phyloP scores from a whole-genome alignment of 495 filamentous ascomycete species.

The Viridothelium virens region DNA sequence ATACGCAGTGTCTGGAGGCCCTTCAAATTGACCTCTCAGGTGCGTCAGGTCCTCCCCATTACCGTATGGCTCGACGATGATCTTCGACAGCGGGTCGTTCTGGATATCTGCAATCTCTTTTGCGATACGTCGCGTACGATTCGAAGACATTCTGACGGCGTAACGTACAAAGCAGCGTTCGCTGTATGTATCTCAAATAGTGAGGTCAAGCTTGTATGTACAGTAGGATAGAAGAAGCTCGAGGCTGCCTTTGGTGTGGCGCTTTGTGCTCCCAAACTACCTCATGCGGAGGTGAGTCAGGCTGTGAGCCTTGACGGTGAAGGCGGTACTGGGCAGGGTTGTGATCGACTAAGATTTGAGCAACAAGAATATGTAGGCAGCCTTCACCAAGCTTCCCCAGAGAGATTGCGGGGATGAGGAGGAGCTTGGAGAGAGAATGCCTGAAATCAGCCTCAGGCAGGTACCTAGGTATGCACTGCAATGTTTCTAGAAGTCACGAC shows the following conservation, averaged over 20 bases:
- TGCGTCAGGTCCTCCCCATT: slow-evolving; percentile 68
- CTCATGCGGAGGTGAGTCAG: slow-evolving; percentile 10
- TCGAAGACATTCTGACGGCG: slow-evolving; percentile 56
- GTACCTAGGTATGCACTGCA: neutral
- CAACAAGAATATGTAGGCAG: neutral
- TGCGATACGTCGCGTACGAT: slow-evolving; percentile 71
- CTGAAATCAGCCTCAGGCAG: slow-evolving; percentile 4
- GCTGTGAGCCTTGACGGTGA: neutral
- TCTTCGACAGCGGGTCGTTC: slow-evolving; percentile 64
- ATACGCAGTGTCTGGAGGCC: slow-evolving; percentile 89
- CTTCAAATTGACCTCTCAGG: slow-evolving; percentile 72
- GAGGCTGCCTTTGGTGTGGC: neutral
- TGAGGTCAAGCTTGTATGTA: neutral
- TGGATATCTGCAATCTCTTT: slow-evolving; percentile 90
- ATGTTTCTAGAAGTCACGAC: neutral
- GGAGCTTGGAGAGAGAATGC: neutral
- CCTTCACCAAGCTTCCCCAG: neutral
- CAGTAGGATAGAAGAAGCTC: neutral
- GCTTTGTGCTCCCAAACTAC: slow-evolving; percentile 1
- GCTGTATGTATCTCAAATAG: neutral
- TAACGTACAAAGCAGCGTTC: neutral
- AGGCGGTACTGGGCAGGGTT: neutral
- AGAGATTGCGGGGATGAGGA: neutral
- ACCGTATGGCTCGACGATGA: slow-evolving; percentile 52
- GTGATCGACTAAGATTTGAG: neutral